Percentiles rank a stretch among this genome's conserved stretches.
phyloP scores from a whole-genome alignment of 768 basidiomycete genomes.

The Calocybe gangraenosa region DNA sequence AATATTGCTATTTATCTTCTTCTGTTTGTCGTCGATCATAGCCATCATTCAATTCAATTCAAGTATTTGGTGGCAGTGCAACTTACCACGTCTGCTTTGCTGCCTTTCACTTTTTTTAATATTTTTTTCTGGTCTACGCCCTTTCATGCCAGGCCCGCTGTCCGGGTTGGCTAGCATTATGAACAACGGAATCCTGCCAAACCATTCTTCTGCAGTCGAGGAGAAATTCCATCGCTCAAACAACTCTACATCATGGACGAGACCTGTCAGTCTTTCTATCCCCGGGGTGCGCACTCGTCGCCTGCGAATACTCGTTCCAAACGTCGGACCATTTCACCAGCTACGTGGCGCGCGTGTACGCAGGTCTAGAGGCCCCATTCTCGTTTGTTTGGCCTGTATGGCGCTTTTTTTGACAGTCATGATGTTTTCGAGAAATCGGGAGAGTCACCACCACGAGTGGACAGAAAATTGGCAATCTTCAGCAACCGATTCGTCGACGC shows the following conservation, averaged over 20 bases:
- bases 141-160: conserved; percentile 8
- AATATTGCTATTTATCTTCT: too few species aligned
- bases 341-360: conserved; percentile 43
- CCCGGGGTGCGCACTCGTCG: conserved; percentile 55
- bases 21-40: not conserved
- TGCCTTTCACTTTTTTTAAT: conserved; percentile 6
- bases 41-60: not conserved
- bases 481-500: conserved; percentile 52
- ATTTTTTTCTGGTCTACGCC: conserved; percentile 6
- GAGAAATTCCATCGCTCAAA: conserved; percentile 36
- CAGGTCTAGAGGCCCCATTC: conserved; percentile 49
- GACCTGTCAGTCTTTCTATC: conserved; percentile 54
- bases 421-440: conserved; percentile 40
- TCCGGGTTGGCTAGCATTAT: conserved; percentile 16
- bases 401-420: conserved; percentile 45
- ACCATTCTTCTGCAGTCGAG: conserved; percentile 37
- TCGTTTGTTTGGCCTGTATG: conserved; percentile 48
- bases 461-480: conserved; percentile 32
- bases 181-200: conserved; percentile 34
- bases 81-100: conserved; percentile 17
- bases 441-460: conserved; percentile 39
- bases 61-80: conserved; percentile 18
- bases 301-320: conserved; percentile 55
- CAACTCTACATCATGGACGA: conserved; percentile 37
- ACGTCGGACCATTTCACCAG: conserved; percentile 42